These are phyloP conservation scores for Sistotremastrum niveocremeum DNA, from an alignment of 768 basidiomycete species.

Conservation along the genomic window DNA sequence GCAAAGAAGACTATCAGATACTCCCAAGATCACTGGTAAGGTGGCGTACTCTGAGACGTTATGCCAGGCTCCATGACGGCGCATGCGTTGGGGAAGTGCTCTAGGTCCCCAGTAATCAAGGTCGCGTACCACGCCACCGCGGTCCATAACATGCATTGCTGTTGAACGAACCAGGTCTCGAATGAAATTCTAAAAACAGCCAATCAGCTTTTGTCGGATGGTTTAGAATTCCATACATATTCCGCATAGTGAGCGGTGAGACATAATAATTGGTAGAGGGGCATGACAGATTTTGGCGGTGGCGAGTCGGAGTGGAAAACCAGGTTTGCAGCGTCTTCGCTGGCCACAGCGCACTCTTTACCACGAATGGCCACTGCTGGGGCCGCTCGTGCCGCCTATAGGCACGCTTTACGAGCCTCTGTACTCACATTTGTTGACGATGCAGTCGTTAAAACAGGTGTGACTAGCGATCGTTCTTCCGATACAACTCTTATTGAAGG, in stretches of 20 bases:
- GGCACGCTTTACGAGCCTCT: no score
- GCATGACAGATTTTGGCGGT: conserved; percentile 38
- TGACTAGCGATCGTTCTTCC: no score
- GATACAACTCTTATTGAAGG: no score
- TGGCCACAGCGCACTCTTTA: no score
- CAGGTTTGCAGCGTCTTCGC: no score
- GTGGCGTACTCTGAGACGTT: conserved; percentile 61
- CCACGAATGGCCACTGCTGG: no score
- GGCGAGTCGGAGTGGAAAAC: no score
- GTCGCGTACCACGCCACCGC: conserved; percentile 71
- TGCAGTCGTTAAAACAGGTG: no score
- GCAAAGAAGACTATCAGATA: conserved; percentile 2
- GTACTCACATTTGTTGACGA: no score
- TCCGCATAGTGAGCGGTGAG: conserved; percentile 62
- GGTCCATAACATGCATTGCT: conserved; percentile 55
- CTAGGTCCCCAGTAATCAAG: conserved; percentile 64
- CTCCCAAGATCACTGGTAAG: background rate
- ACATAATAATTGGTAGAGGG: conserved; percentile 79
- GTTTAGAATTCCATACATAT: conserved; percentile 38
- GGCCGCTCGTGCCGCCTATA: no score
- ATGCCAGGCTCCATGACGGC: conserved; percentile 41
- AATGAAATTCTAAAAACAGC: conserved; percentile 43
- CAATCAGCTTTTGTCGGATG: background rate
- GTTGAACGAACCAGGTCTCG: conserved; percentile 60
- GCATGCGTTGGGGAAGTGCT: conserved; percentile 64